Base-by-base conservation (phyloP, 306 rosid species). In the Hippophae rhamnoides region DNA sequence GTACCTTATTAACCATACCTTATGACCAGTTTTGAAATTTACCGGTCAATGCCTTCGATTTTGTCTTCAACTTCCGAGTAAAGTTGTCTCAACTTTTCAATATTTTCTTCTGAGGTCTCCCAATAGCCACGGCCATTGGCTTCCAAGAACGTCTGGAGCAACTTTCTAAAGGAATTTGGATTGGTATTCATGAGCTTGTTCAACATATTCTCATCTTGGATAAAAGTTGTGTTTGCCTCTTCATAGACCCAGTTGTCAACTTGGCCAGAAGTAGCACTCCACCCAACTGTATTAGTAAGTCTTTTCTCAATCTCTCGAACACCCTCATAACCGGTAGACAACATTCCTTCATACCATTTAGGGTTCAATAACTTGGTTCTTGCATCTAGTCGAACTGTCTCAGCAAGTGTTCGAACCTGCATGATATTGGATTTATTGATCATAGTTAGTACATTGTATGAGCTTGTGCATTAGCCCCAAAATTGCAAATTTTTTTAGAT, bases 211-310 rank as follows among this genome's bases (percentile, higher is more conserved):
- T 92, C 90, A 60, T 92, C 95, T 65, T 88, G 78, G 56, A 92
- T 88, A 84, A 88, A 92, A 18, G 97, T 88, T 7, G 94, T 62
- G 85, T 92, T 92, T 69, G 99, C 99, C 78, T 92, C 99, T 80
- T 92, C 99, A 41, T 92, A 93, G 50, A 93, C 99, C 95, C 96
- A 92, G 80, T 92, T 92, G 78, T 92, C 99, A 18, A 92, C 99
- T 75, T 92, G 99, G 14, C 99, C 99, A 26, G 99, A 92, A 51
- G 99, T 92, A 50, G 97, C 99, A 84, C 97, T 92, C 99, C 99
- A 92, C 53, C 99, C 99, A 1, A 92, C 99, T 9, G 99, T 92
- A 63, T 92, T 92, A 0, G 97, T 86, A 7, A 92, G 95, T 54
- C 97, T 83, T 82, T 92, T 92, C 79, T 92, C 99, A 6, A 92